These are phyloP conservation scores for Nicotiana obtusifolia DNA, from an alignment of 257 asterid species.

Conservation along the genomic window DNA sequence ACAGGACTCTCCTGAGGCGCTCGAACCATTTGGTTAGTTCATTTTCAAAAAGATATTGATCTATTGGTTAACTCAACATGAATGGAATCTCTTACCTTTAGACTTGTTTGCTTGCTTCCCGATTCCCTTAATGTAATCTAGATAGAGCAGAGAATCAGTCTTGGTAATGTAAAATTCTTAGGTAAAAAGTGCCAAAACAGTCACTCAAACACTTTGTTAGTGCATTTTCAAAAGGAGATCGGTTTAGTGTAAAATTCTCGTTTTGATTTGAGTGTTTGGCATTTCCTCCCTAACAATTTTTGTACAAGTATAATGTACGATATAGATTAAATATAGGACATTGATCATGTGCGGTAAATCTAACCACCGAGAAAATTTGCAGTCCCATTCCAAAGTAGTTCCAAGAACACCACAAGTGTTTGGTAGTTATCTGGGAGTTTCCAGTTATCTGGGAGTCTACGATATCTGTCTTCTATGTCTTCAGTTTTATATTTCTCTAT, in stretches of 20 bases:
- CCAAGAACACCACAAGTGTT: conserved; percentile 26
- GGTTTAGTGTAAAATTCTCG: not conserved
- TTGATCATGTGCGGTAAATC: not conserved
- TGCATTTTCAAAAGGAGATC: not conserved
- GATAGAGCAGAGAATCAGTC: conserved; percentile 3
- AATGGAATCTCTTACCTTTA: not conserved
- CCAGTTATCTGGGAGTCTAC: not conserved
- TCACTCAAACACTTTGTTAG: not conserved
- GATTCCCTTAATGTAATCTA: not conserved
- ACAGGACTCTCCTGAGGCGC: not conserved
- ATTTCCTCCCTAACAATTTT: not conserved
- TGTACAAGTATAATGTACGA: not conserved
- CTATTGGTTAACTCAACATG: not conserved
- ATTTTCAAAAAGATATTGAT: not conserved
- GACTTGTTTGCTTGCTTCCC: not conserved
- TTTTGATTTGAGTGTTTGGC: not conserved
- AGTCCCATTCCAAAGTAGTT: conserved; percentile 21
- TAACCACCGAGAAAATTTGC: conserved; percentile 10
- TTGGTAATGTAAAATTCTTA: not conserved
- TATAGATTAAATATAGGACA: not conserved
- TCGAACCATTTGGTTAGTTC: not conserved
- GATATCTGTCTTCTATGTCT: not conserved
- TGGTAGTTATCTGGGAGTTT: conserved; percentile 34
- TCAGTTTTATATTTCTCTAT: not conserved
- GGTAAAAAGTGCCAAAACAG: not conserved